Base-by-base conservation (phyloP, 352 stramenopile species). In the Globisporangium takayamanum region DNA sequence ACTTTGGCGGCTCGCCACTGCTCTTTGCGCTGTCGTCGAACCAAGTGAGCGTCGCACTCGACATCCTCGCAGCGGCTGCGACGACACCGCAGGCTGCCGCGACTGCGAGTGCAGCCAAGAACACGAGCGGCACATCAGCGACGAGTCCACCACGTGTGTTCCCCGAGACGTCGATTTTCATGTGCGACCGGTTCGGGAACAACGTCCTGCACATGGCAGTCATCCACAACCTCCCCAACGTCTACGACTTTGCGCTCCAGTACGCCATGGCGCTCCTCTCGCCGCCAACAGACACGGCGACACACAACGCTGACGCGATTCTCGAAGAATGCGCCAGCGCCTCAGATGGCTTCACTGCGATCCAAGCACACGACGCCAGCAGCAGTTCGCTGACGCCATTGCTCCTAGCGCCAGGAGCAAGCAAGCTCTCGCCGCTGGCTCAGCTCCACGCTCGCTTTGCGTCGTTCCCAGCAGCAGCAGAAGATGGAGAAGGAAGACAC, bases 201-300 rank as follows among this genome's bases (percentile, higher is more conserved):
- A 87, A 84, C 49, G 72, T 72, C 6, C 66, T 87, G 14, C 78
- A 88, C 37, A 57, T 88, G 20, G 72, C 75, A 28, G 76, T 87
- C 15, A 66, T 86, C 20, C 79, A 84, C 41, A 69, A 83, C 45
- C 70, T 85, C 25, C 69, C 73, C 1, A 60, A 78, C 2, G 76
- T 84, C 12, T 84, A 80, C 59, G 60, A 87, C 55, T 87, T 89
- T 58, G 73, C 72, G 4, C 58, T 88, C 18, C 64, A 63, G 20
- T 74, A 80, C 48, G 76, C 74, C 15, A 86, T 84, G 54, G 68
- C 41, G 12, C 26, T 70, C 41, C 54, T 86, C 5, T 59, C 60
- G n/a, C 42, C 28, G 5, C n/a, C n/a, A 16, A 4, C 39, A 18
- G 15, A 18, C 39, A 44, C 39, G 15, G 54, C 60, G 22, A 36